Percentiles rank a stretch among this genome's conserved stretches.
These are phyloP conservation scores for Pythium brachiatum DNA, from an alignment of 352 stramenopile species.

Conservation along the genomic window DNA sequence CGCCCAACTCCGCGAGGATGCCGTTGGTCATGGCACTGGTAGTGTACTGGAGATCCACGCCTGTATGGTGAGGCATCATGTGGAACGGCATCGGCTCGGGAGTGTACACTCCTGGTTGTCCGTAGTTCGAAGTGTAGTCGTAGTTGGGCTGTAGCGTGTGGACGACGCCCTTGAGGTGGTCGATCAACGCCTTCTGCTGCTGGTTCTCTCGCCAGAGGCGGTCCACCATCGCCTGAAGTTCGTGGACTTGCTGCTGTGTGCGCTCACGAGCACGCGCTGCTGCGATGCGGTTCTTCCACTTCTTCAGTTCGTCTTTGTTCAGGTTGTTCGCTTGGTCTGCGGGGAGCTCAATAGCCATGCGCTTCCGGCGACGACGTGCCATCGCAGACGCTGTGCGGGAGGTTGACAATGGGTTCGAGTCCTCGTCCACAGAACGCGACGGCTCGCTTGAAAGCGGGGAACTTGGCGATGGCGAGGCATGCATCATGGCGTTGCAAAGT, in stretches of 20 bases:
- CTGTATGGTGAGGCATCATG: background rate
- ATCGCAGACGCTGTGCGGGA: background rate
- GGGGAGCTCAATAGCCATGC: conserved; percentile 48
- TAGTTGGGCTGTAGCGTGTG: conserved; percentile 13
- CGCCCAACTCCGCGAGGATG: conserved; percentile 6
- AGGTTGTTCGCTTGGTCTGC: conserved; percentile 36
- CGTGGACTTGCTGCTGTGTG: conserved; percentile 45
- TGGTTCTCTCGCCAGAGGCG: conserved; percentile 58
- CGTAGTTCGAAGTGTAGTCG: background rate
- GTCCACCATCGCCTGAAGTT: conserved; percentile 50
- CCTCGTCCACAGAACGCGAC: conserved; percentile 3
- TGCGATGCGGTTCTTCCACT: conserved; percentile 70
- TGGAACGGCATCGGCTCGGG: conserved; percentile 1
- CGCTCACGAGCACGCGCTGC: conserved; percentile 52
- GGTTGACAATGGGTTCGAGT: conserved; percentile 10
- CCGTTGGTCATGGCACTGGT: conserved; percentile 6
- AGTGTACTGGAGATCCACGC: background rate
- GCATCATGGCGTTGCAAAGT: background rate
- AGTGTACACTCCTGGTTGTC: background rate
- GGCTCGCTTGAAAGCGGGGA: conserved; percentile 14
- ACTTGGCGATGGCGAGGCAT: background rate
- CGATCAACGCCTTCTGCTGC: conserved; percentile 41
- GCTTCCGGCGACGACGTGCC: conserved; percentile 23
- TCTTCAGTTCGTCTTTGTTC: conserved; percentile 52
- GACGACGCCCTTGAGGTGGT: conserved; percentile 28